Conservation (phyloP, 768 basidiomycete species). For the Hemileccinum rubropunctum region DNA sequence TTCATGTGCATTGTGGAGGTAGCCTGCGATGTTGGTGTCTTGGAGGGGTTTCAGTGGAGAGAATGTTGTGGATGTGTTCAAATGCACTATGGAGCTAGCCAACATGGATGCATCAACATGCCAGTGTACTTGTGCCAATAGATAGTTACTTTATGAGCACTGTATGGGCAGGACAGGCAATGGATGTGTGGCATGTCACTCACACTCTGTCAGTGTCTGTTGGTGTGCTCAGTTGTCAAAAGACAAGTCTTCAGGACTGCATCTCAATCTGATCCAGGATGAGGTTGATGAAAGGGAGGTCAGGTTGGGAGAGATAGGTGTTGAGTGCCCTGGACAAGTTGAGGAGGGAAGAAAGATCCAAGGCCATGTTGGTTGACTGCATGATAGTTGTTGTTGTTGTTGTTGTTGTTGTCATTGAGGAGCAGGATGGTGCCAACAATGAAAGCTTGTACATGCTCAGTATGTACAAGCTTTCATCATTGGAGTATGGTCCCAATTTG, state of each 20-base stretch:
- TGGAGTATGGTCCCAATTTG: no score
- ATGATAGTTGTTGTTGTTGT: no score
- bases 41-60: conserved; percentile 88
- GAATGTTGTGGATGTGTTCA: conserved; percentile 81
- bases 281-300: conserved; percentile 84
- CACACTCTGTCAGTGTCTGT: conserved; percentile 75
- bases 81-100: conserved; percentile 74
- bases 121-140: conserved; percentile 90
- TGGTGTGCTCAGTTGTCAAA: conserved; percentile 61
- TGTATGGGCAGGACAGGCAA: conserved; percentile 7
- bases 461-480: no score
- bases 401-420: no score
- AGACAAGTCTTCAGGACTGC: conserved; percentile 81
- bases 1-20: conserved; percentile 91
- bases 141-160: conserved; percentile 61
- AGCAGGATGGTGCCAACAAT: no score
- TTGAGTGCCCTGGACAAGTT: conserved; percentile 71
- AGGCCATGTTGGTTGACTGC: conserved; percentile 13
- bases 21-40: conserved; percentile 92
- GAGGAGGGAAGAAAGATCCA: conserved; percentile 70
- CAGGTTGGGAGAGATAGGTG: conserved; percentile 71
- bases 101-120: conserved; percentile 90
- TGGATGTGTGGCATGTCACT: conserved; percentile 25
- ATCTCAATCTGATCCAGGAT: conserved; percentile 95
- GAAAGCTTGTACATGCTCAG: no score